Evolutionary conservation across 192 early-diverging fungal species (phyloP).

Genomic region (Dimargaris cristalligena): DNA sequence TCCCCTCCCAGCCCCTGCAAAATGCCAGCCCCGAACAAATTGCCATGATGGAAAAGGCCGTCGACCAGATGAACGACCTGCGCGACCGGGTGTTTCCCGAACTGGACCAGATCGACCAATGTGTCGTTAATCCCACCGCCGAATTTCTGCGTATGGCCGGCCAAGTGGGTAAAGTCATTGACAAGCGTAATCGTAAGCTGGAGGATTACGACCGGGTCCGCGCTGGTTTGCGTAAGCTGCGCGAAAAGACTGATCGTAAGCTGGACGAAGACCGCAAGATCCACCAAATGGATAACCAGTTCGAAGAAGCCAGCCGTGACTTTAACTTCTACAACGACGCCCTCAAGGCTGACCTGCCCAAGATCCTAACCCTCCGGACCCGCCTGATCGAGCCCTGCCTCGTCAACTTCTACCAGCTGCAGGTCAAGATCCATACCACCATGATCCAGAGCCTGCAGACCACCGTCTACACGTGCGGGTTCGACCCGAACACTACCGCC

Average conservation of each 20-base stretch:
- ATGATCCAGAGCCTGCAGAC: slow-evolving; percentile 42
- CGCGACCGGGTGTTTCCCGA: slow-evolving; percentile 43
- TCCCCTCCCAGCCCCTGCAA: background rate
- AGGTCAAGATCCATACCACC: slow-evolving; percentile 57
- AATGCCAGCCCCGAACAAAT: slow-evolving; percentile 10
- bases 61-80: slow-evolving; percentile 29
- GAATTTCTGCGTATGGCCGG: slow-evolving; percentile 62
- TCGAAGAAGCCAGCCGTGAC: slow-evolving; percentile 67
- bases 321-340: slow-evolving; percentile 71
- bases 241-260: slow-evolving; percentile 41
- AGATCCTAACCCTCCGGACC: slow-evolving; percentile 52
- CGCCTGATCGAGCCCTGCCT: slow-evolving; percentile 81
- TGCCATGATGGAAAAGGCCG: slow-evolving; percentile 24
- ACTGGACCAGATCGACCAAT: slow-evolving; percentile 53
- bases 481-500: slow-evolving; percentile 29
- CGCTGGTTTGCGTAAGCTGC: slow-evolving; percentile 51
- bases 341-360: slow-evolving; percentile 63
- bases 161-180: slow-evolving; percentile 64
- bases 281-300: slow-evolving; percentile 46
- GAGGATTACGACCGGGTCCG: slow-evolving; percentile 83
- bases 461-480: slow-evolving; percentile 31
- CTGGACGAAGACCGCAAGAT: slow-evolving; percentile 47
- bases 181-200: slow-evolving; percentile 81
- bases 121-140: slow-evolving; percentile 57
- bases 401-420: slow-evolving; percentile 65